A percentile compares a stretch with the other conserved stretches of the same genome.
phyloP scores from a whole-genome alignment of 1,284 basidiomycete genomes.

The Ceratobasidium sp. region DNA sequence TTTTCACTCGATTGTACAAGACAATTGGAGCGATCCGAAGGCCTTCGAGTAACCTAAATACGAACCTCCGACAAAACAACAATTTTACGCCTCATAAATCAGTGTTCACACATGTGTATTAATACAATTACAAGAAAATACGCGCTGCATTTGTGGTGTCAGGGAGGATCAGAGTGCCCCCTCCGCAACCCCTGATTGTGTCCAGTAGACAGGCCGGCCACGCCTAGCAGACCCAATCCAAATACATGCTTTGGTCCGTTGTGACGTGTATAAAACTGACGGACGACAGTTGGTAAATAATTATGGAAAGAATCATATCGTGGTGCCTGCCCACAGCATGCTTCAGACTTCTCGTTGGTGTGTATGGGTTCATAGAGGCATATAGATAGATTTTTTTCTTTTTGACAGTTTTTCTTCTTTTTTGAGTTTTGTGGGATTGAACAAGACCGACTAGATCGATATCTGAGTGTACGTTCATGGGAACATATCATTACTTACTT shows the following conservation, averaged over 20 bases:
- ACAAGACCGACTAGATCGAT: neutral
- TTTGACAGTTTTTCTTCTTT: conserved; percentile 1
- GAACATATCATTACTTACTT: no score
- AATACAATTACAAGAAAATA: neutral
- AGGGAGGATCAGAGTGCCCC: no score
- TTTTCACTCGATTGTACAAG: no score
- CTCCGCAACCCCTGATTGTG: neutral
- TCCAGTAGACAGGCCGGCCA: neutral
- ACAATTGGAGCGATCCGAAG: no score
- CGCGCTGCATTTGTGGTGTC: no score
- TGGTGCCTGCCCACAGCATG: neutral
- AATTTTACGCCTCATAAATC: no score
- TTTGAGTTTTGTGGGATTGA: conserved; percentile 2
- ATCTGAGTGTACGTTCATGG: neutral
- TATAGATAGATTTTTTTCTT: neutral
- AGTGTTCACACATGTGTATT: no score
- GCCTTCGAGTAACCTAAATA: no score
- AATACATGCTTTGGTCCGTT: neutral
- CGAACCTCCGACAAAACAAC: no score
- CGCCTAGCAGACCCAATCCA: neutral
- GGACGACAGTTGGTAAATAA: neutral
- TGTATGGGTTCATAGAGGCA: neutral
- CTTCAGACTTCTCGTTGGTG: neutral
- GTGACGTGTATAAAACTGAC: conserved; percentile 1
- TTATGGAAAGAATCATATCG: neutral